Base-by-base conservation (phyloP, 2,329 filamentous ascomycete species). In the Neoscytalidium dimidiatum region DNA sequence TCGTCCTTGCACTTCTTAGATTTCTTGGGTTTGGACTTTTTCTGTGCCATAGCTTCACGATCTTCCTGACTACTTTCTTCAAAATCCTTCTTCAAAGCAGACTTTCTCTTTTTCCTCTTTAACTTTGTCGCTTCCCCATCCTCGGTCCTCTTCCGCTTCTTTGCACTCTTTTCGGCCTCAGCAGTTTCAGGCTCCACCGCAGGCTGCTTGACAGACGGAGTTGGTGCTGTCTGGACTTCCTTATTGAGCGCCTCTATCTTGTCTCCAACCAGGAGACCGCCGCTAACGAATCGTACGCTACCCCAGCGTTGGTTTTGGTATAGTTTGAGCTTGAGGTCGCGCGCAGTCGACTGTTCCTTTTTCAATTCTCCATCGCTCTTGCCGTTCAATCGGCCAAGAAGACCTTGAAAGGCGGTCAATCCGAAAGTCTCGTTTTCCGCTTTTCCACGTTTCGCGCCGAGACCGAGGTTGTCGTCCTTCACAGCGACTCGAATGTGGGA, bases 391-490 rank as follows among this genome's bases (percentile, higher is more conserved):
- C 95, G 85, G 23, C 94, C 94, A 21, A 99, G 82, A 4, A 99
- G 81, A 68, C 92, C 92, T 73, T 94, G 92, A 70, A 98, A 92
- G 19, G 90, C 90, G 74, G 94, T 91, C 41, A 98, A 84, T 0
- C 94, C 95, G 23, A 94, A 96, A 68, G 92, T 85, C 68, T 92
- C 89, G 3, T 83, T 80, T 43, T 83, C 80, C 69, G 90, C 88
- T 71, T 87, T 88, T 63, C 89, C 90, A 68, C 87, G 84, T 76
- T 90, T 90, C 69, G 94, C 95, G 31, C 95, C 95, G 48, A 99
- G 82, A 2, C 95, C 95, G 48, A 96, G 86, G 71, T 90, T 96
- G 75, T 98, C 93, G 74, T 98, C 94, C 74, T 97, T 97, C 68
- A 97, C 80, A 31, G 88, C 80, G 43, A 96, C 91, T 66, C 90